A percentile compares a stretch with the other conserved stretches of the same genome.
Conservation (phyloP, 352 stramenopile genomes). For the Globisporangium cystogenes region DNA sequence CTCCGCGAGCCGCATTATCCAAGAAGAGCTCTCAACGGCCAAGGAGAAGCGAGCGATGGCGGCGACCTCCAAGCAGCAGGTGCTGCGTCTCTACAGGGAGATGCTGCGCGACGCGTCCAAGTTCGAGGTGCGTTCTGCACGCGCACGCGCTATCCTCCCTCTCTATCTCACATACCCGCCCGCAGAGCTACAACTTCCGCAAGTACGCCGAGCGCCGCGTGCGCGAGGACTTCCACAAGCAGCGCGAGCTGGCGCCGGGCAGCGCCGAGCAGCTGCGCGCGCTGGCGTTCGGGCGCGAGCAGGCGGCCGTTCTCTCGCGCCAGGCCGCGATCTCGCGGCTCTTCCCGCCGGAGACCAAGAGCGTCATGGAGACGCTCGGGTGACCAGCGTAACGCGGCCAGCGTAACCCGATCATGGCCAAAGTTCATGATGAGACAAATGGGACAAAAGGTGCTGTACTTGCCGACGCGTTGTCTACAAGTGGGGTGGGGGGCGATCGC, state of each 20-base stretch:
- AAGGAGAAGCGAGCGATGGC: constrained; percentile 5
- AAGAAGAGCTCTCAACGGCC: neutral
- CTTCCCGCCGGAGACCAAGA: constrained; percentile 57
- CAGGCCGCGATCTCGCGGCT: constrained; percentile 64
- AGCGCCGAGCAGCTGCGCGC: constrained; percentile 48
- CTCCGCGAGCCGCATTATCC: neutral
- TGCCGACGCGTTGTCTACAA: too few species aligned
- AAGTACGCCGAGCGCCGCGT: constrained; percentile 58
- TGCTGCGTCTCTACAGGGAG: constrained; percentile 45
- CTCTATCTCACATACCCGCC: neutral
- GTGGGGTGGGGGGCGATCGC: too few species aligned
- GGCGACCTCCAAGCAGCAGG: constrained; percentile 31
- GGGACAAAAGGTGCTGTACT: too few species aligned
- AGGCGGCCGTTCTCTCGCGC: constrained; percentile 50
- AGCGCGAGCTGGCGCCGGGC: constrained; percentile 35
- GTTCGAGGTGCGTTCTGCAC: constrained; percentile 32
- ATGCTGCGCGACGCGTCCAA: constrained; percentile 52
- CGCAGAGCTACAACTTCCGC: constrained; percentile 72
- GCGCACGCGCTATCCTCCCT: neutral
- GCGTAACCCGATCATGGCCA: too few species aligned
- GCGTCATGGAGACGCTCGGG: constrained; percentile 57
- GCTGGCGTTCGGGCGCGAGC: constrained; percentile 33
- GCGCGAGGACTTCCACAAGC: constrained; percentile 71
- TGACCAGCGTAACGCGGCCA: neutral
- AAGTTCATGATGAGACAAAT: too few species aligned